Percentiles rank a stretch among this genome's conserved stretches.
Evolutionary conservation across 768 basidiomycete genomes (phyloP).

Genomic region (Steccherinum ochraceum): DNA sequence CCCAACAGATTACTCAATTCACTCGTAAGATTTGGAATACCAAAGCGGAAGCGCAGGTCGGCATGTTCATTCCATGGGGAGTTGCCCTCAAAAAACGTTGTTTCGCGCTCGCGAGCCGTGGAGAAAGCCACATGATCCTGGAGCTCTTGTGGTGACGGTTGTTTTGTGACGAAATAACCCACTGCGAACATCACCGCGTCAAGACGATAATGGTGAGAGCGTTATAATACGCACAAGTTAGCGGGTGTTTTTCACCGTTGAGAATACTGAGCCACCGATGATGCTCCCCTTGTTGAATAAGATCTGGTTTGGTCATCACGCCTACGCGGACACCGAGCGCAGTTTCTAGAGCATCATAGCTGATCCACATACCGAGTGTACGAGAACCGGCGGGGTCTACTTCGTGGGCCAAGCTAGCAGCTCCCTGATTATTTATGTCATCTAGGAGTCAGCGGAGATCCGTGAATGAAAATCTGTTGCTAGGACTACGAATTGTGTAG

Average conservation of each 20-base stretch:
- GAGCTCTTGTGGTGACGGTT: constrained; percentile 38
- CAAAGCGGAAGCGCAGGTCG: constrained; percentile 41
- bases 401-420: constrained; percentile 51
- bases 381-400: constrained; percentile 54
- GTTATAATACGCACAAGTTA: constrained; percentile 9
- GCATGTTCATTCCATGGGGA: constrained; percentile 49
- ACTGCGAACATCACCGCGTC: too few relatives aligned
- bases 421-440: constrained; percentile 74
- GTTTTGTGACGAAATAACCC: constrained; percentile 43
- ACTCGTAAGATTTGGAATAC: constrained; percentile 48
- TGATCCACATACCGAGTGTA: constrained; percentile 77
- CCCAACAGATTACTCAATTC: constrained; percentile 53
- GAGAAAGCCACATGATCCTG: constrained; percentile 44
- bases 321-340: too few relatives aligned
- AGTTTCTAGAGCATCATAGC: too few relatives aligned
- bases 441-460: constrained; percentile 30
- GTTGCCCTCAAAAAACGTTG: constrained; percentile 45
- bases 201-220: too few relatives aligned
- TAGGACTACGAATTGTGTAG: too few relatives aligned
- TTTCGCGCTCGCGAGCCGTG: constrained; percentile 50
- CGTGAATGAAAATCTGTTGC: too few relatives aligned
- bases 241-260: constrained; percentile 3
- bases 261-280: constrained; percentile 8
- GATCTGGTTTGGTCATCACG: constrained; percentile 11
- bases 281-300: constrained; percentile 9